Evolutionary conservation across 495 filamentous ascomycete genomes (phyloP).

Genomic region (Xylaria intraflava): DNA sequence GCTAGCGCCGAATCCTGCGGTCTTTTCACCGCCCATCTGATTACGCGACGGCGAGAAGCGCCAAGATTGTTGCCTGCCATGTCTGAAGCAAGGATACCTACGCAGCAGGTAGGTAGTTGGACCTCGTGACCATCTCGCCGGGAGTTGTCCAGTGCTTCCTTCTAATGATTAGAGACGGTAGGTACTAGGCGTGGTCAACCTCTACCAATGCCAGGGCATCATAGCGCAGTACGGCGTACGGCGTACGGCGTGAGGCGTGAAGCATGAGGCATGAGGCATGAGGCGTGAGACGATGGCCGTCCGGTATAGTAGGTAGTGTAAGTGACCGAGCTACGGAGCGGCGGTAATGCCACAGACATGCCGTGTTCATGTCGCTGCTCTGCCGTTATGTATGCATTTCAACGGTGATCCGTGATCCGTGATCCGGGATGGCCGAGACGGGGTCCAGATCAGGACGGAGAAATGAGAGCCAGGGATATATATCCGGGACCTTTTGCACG

Average conservation of each 20-base stretch:
- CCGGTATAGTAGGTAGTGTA: neutral
- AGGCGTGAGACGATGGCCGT: too few species aligned
- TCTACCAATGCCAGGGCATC: neutral
- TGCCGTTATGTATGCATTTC: neutral
- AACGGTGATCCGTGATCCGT: too few species aligned
- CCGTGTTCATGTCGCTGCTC: neutral
- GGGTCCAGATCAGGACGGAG: neutral
- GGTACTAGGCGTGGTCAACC: neutral
- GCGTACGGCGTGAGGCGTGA: too few species aligned
- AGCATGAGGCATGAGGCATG: too few species aligned
- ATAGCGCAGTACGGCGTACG: too few species aligned
- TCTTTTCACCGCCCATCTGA: neutral
- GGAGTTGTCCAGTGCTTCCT: neutral
- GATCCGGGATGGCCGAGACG: neutral
- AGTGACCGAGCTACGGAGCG: too few species aligned
- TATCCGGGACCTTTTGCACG: neutral
- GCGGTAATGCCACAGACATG: neutral
- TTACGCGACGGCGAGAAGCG: neutral
- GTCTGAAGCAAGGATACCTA: neutral
- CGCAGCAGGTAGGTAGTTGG: neutral
- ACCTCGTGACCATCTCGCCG: neutral
- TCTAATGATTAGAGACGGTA: neutral
- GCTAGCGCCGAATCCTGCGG: neutral
- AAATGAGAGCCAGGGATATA: too few species aligned
- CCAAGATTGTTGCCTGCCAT: neutral